Evolutionary conservation across 2,329 filamentous ascomycete species (phyloP), one percentile per base, ranked within the genome.

Genomic region (Podosphaera leucotricha): DNA sequence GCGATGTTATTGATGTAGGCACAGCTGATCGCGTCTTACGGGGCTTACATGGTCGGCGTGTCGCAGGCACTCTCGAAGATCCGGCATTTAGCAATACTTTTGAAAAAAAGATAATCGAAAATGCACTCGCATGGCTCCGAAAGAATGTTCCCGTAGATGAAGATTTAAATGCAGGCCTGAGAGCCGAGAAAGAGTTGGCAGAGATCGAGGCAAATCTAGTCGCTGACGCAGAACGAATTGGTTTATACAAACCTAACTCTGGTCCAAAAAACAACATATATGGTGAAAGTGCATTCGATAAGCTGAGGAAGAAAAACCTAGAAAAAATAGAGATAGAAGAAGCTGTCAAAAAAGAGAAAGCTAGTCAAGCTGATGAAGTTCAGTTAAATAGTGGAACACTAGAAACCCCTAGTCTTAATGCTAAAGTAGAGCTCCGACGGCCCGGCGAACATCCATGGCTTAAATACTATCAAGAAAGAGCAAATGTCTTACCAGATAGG

Each of bases 21-120:
- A 53, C 56, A 4, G 74, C 66, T 18, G 77, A 77, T 54, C 60
- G 59, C 38, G 57, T 77, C 38, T 58, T 78, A 42, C 62, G 63
- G 43, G 69, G 77, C 42, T 58, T 77, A 11, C 75, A 79, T 54
- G 75, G 74, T 7, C 66, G 72, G 30, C 64, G 75, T 36, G 71
- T 79, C 19, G 72, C 74, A 6, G 75, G 75, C 28, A 76, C 73
- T 2, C 61, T 78, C 37, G 66, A 72, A 10, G 74, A 78, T 53
- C 73, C 73, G 2, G 59, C 41, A 18, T 33, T 40, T 26, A 45
- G 47, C 16, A 36, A 46, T 35, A 33, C 40, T 7, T 53, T 48
- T 38, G 47, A 54, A 36, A 26, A 46, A 33, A 22, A 33, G 11
- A 63, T 72, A 46, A 59, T 66, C 15, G 55, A 59, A 15, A 62